Evolutionary conservation across 208 protist species (phyloP).

Genomic region (Leishmania braziliensis): DNA sequence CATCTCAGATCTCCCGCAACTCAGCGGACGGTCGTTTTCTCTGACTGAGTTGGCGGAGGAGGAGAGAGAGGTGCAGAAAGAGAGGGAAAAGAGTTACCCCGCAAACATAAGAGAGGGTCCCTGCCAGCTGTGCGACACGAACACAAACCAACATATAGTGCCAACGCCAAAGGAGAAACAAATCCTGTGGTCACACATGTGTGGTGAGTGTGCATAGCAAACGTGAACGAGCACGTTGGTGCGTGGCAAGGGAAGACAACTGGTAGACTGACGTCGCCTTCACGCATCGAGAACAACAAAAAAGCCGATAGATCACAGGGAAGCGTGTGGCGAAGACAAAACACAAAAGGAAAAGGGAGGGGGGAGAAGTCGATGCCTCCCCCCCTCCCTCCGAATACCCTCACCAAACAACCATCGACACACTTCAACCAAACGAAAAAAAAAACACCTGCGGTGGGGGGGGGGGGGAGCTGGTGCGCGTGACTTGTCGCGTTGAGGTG

Average conservation of each 20-base stretch:
- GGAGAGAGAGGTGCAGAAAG: too few relatives aligned
- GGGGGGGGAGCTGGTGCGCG: not conserved
- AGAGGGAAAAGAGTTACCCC: too few relatives aligned
- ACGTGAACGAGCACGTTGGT: not conserved
- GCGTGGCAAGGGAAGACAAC: not conserved
- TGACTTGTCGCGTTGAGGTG: not conserved
- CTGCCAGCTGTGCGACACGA: not conserved
- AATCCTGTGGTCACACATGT: not conserved
- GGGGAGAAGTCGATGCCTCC: not conserved
- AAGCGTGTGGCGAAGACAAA: constrained; percentile 3
- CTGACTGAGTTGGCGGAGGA: too few relatives aligned
- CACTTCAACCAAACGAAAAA: not conserved
- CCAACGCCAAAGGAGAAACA: not conserved
- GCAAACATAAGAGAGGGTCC: not conserved
- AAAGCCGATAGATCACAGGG: not conserved
- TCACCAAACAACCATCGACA: not conserved
- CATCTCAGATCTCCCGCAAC: not conserved
- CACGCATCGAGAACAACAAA: not conserved
- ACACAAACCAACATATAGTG: not conserved
- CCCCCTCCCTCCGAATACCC: not conserved
- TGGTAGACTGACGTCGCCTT: not conserved
- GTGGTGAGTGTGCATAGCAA: not conserved
- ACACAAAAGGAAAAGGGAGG: not conserved
- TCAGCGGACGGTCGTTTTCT: not conserved
- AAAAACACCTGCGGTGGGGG: not conserved